Conservation (phyloP, 352 stramenopile species). For the Globisporangium perplexum region DNA sequence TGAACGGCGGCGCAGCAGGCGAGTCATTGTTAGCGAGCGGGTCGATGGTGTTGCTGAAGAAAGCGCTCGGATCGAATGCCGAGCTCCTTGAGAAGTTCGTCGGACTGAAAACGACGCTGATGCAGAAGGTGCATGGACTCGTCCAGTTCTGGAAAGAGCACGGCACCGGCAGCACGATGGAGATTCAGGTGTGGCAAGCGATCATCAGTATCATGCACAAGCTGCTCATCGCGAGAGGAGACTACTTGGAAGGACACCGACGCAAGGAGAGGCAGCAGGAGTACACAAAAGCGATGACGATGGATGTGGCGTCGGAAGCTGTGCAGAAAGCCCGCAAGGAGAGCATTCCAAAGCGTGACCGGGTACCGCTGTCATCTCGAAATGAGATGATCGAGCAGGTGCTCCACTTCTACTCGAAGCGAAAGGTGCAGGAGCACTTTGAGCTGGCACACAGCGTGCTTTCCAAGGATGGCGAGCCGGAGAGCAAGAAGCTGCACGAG, state of each 20-base stretch:
- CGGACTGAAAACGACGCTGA: conserved; percentile 32
- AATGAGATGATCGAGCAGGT: conserved; percentile 69
- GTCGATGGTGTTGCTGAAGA: conserved; percentile 31
- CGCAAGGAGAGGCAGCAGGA: conserved; percentile 43
- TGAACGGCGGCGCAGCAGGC: conserved; percentile 14
- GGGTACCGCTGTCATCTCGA: conserved; percentile 36
- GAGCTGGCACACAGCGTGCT: conserved; percentile 44
- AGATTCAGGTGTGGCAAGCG: conserved; percentile 49
- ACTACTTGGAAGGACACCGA: conserved; percentile 31
- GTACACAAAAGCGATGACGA: conserved; percentile 42
- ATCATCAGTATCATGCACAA: conserved; percentile 42
- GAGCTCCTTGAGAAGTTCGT: conserved; percentile 31
- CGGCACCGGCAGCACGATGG: conserved; percentile 34
- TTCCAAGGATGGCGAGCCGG: conserved; percentile 12
- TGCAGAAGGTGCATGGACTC: conserved; percentile 33
- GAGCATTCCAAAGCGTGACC: conserved; percentile 7
- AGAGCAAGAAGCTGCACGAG: conserved; percentile 29
- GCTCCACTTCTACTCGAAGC: conserved; percentile 51
- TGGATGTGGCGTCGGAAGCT: conserved; percentile 44
- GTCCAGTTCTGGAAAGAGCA: conserved; percentile 46
- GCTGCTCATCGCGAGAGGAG: conserved; percentile 51
- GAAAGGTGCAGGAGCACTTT: conserved; percentile 62
- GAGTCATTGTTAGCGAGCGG: conserved; percentile 16
- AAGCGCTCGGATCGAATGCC: conserved; percentile 20
- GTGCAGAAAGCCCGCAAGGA: conserved; percentile 25